Evolutionary conservation across 495 filamentous ascomycete genomes (phyloP), one percentile per base, ranked within the genome.

Genomic region (Glonium stellatum): DNA sequence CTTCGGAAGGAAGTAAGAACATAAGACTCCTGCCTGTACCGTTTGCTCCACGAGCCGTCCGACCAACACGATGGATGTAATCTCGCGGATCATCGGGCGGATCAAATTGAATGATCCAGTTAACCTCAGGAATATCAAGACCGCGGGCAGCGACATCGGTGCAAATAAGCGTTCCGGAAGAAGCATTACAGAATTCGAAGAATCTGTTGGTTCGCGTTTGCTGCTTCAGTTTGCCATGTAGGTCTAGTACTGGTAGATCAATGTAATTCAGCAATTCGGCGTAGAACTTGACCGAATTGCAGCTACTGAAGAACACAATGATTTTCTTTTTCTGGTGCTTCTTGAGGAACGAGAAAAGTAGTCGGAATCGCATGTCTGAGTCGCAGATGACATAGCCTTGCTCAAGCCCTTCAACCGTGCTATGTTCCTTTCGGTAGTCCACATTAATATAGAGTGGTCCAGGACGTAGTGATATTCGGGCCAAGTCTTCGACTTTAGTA

Each of bases 401-500:
- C 66, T 97, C 92, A 25, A 98, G 77, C 4, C 91, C 91, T 47
- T 89, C 90, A 4, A 97, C 93, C 0, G 93, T 98, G 66, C 82
- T 85, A 66, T 87, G 83, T 67, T 89, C 85, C 72, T 90, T 87
- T 46, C 76, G 71, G 67, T 88, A 76, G 71, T 95, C 90, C 42
- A 96, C 91, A 68, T 97, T 95, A 77, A 97, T 96, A 70, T 97
- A 98, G 8, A 98, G 78, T 0, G 93, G 93, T 4, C 95, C 92
- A 1, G 92, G 87, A 34, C 88, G 82, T 27, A 98, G 82, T 4
- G 93, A 97, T 69, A 98, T 95, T 42, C 93, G 80, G 5, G 93
- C 93, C 23, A 98, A 76, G 72, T 98, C 93, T 71, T 97, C 92
- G 62, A 98, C 95, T 72, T 97, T 97, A 51, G 95, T 97, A 1